These are phyloP conservation scores for Talaromyces adpressus DNA, from an alignment of 495 filamentous ascomycete genomes.

Conservation along the genomic window DNA sequence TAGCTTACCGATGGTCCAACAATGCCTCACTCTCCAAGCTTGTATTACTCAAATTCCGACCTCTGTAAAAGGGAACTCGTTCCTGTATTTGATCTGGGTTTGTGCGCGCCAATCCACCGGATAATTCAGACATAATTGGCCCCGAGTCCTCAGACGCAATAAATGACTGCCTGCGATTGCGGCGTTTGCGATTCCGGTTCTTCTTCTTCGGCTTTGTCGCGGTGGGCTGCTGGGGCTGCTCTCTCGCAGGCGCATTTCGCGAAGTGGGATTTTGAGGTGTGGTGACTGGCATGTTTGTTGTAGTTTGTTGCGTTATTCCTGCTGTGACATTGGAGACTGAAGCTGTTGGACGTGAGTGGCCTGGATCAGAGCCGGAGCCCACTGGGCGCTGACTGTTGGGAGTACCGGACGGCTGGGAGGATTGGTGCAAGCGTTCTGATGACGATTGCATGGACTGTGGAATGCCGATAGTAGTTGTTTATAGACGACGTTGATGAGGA, in stretches of 20 bases:
- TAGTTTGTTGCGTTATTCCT: not conserved
- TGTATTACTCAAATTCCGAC: constrained; percentile 61
- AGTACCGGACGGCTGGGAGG: not conserved
- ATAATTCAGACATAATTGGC: constrained; percentile 6
- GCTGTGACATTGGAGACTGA: not conserved
- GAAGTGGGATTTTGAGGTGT: constrained; percentile 8
- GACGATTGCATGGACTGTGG: not conserved
- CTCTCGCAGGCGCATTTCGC: constrained; percentile 9
- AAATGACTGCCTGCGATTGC: constrained; percentile 35
- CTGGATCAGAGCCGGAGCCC: not conserved
- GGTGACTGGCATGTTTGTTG: not conserved
- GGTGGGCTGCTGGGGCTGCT: not conserved
- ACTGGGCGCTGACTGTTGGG: not conserved
- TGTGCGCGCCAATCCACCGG: not conserved
- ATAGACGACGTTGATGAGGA: not conserved
- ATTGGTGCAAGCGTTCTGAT: not conserved
- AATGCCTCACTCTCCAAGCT: constrained; percentile 77
- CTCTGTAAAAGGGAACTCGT: constrained; percentile 46
- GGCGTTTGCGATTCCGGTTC: constrained; percentile 33
- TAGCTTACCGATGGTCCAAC: constrained; percentile 66
- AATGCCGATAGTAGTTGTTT: not conserved
- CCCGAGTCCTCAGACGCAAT: constrained; percentile 21
- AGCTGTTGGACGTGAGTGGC: not conserved
- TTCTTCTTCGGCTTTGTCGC: constrained; percentile 28
- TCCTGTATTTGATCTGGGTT: not conserved